phyloP scores from a whole-genome alignment of 441 rosid species.

The Omphalea diandra region DNA sequence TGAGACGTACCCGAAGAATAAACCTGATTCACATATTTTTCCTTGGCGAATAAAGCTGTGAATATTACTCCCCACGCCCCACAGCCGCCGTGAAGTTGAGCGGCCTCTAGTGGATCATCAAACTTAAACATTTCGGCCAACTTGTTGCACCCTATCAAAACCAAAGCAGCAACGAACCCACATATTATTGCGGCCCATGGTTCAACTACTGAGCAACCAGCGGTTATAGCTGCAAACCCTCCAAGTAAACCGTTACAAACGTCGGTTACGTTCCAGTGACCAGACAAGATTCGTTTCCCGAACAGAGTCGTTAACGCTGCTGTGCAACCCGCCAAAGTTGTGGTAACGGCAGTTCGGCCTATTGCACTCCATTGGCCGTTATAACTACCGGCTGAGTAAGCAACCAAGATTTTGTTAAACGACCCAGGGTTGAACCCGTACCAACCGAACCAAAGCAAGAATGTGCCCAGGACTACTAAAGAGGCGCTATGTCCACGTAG shows the following conservation, averaged over 20 bases:
- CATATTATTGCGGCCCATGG: slow-evolving; percentile 54
- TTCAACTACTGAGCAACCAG: slow-evolving; percentile 50
- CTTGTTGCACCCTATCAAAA: slow-evolving; percentile 47
- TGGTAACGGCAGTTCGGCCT: slow-evolving; percentile 50
- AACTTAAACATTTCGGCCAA: too few species aligned
- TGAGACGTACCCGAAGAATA: too few species aligned
- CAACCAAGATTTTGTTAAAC: slow-evolving; percentile 19
- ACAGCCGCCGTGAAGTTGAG: too few species aligned
- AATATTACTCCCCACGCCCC: too few species aligned
- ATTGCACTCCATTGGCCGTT: slow-evolving; percentile 56
- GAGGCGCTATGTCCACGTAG: slow-evolving; percentile 49
- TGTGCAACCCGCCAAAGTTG: slow-evolving; percentile 43
- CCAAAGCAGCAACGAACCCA: slow-evolving; percentile 44
- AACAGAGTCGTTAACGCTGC: slow-evolving; percentile 55
- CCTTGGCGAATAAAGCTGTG: too few species aligned
- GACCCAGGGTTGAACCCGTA: slow-evolving; percentile 54
- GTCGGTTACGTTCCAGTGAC: slow-evolving; percentile 52
- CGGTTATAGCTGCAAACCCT: slow-evolving; percentile 50
- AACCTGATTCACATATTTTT: too few species aligned
- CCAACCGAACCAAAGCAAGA: slow-evolving; percentile 53
- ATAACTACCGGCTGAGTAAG: too few species aligned
- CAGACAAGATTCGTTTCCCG: slow-evolving; percentile 37
- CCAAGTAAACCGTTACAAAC: slow-evolving; percentile 54
- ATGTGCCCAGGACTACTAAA: slow-evolving; percentile 51
- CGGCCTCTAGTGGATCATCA: too few species aligned